Conservation (phyloP, 2,329 filamentous ascomycete species). For the Orbilia brochopaga region DNA sequence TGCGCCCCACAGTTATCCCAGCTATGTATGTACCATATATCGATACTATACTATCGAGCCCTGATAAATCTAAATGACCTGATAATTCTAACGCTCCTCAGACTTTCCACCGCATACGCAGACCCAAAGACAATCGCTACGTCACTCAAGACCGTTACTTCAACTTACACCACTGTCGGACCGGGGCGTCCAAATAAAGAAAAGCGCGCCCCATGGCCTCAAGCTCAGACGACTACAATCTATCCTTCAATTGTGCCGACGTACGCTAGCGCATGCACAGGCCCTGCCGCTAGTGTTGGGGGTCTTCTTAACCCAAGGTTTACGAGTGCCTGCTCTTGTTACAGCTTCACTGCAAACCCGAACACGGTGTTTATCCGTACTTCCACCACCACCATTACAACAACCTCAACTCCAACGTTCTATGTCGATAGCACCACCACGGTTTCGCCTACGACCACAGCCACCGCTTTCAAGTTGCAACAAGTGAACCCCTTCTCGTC, state of each 20-base stretch:
- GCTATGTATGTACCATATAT: not conserved
- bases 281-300: too few species aligned
- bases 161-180: too few species aligned
- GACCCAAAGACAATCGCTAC: too few species aligned
- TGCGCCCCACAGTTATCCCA: not conserved
- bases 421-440: not conserved
- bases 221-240: too few species aligned
- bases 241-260: too few species aligned
- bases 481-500: not conserved
- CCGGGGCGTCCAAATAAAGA: too few species aligned
- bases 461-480: not conserved
- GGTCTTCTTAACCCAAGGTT: not conserved
- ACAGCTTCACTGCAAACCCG: not conserved
- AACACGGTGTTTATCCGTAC: not conserved
- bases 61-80: too few species aligned
- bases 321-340: not conserved
- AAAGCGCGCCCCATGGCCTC: too few species aligned
- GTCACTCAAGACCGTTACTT: too few species aligned
- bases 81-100: too few species aligned
- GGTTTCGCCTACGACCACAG: not conserved
- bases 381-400: not conserved
- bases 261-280: too few species aligned
- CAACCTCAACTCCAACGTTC: not conserved
- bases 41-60: not conserved
- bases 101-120: too few species aligned